Evolutionary conservation across 2,329 filamentous ascomycete genomes (phyloP).

Genomic region (Hypoxylon sp.): DNA sequence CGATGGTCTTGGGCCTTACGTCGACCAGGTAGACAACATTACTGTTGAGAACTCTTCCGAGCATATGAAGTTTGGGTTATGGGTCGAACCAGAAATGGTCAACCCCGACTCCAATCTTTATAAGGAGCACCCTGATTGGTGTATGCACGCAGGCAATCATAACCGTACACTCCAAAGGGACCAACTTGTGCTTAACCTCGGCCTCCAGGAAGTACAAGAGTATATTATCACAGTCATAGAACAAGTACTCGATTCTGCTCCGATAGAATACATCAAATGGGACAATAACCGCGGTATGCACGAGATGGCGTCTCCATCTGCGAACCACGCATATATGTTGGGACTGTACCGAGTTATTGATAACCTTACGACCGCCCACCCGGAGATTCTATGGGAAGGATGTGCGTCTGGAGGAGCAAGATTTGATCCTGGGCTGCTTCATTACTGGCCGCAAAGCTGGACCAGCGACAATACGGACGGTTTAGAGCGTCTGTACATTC

Average conservation of each 20-base stretch:
- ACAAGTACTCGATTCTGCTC: slow-evolving; percentile 66
- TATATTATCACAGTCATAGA: slow-evolving; percentile 72
- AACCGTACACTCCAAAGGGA: slow-evolving; percentile 69
- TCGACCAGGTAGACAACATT: slow-evolving; percentile 66
- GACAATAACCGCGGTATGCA: slow-evolving; percentile 77
- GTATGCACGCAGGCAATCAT: slow-evolving; percentile 69
- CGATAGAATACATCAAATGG: slow-evolving; percentile 76
- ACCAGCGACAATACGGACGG: slow-evolving; percentile 77
- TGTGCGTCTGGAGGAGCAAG: slow-evolving; percentile 76
- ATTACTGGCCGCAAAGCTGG: slow-evolving; percentile 78
- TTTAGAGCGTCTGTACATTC: slow-evolving; percentile 72
- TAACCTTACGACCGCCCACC: slow-evolving; percentile 71
- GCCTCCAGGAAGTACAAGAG: slow-evolving; percentile 73
- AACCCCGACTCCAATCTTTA: slow-evolving; percentile 74
- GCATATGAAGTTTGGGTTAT: slow-evolving; percentile 73
- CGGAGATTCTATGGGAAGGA: slow-evolving; percentile 75
- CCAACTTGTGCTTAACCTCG: slow-evolving; percentile 74
- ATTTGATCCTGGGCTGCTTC: slow-evolving; percentile 74
- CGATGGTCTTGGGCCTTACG: slow-evolving; percentile 66
- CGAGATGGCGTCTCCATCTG: slow-evolving; percentile 68
- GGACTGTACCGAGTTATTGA: slow-evolving; percentile 75
- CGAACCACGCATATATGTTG: slow-evolving; percentile 72
- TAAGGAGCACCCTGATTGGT: slow-evolving; percentile 75
- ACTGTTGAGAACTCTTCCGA: slow-evolving; percentile 63
- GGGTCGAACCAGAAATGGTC: slow-evolving; percentile 79